These are phyloP conservation scores for Polyporus tsugae DNA, from an alignment of 1,284 basidiomycete genomes.

Conservation along the genomic window DNA sequence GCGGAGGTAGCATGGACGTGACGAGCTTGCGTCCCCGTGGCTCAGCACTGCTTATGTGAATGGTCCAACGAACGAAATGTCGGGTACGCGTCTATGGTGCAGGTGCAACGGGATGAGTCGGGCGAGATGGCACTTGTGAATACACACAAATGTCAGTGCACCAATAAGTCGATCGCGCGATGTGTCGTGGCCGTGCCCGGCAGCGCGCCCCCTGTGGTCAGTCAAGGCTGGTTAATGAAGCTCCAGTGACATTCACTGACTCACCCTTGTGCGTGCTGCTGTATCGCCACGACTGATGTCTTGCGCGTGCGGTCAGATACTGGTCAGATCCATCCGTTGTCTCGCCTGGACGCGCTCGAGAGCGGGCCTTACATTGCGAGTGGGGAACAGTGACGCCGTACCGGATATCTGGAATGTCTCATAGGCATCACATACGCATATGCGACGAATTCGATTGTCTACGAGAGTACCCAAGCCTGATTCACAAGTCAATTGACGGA, in stretches of 20 bases:
- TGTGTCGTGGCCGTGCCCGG: neutral
- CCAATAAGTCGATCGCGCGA: neutral
- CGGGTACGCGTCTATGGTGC: constrained; percentile 3
- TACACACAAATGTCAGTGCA: neutral
- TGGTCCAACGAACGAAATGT: constrained; percentile 5
- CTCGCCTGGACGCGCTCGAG: neutral
- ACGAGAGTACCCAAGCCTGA: neutral
- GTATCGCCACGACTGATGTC: neutral
- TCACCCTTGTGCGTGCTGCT: neutral
- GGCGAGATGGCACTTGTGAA: neutral
- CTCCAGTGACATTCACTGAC: too few species aligned
- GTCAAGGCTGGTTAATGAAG: neutral
- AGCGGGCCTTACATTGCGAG: neutral
- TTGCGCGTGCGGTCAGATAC: neutral
- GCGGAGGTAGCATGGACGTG: constrained; percentile 21
- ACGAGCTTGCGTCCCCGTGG: constrained; percentile 22
- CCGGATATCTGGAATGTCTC: neutral
- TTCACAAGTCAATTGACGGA: neutral
- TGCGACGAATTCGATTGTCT: neutral
- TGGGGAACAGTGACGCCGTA: neutral
- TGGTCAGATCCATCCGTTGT: neutral
- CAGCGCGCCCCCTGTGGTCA: neutral
- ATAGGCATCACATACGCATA: neutral
- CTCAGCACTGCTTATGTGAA: constrained; percentile 17
- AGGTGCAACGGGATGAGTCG: constrained; percentile 3